Percentiles rank a stretch among this genome's conserved stretches.
These are phyloP conservation scores for Aspergillus glaucus DNA, from an alignment of 2,329 filamentous ascomycete genomes.

Conservation along the genomic window DNA sequence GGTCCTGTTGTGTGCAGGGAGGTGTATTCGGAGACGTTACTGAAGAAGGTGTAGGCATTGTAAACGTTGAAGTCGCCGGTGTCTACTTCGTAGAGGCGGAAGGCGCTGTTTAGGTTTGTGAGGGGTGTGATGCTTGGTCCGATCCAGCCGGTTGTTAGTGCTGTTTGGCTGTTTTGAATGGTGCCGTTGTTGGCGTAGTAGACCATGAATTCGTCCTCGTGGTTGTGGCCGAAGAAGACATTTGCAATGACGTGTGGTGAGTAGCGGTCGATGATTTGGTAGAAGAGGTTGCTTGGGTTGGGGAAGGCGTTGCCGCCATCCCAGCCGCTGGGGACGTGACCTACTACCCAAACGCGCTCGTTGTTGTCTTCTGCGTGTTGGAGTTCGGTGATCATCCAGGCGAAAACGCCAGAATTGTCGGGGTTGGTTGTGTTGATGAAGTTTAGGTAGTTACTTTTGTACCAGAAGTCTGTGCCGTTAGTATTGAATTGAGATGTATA, in stretches of 20 bases:
- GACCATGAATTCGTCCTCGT: slow-evolving; percentile 50
- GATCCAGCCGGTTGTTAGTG: slow-evolving; percentile 48
- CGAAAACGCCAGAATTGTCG: slow-evolving; percentile 45
- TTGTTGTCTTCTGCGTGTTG: slow-evolving; percentile 47
- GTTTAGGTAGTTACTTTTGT: slow-evolving; percentile 41
- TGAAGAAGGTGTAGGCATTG: slow-evolving; percentile 49
- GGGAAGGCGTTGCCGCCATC: slow-evolving; percentile 50
- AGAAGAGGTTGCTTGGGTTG: slow-evolving; percentile 50
- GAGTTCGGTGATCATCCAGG: slow-evolving; percentile 48
- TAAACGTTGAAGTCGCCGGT: slow-evolving; percentile 49
- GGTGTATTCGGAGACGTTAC: slow-evolving; percentile 44
- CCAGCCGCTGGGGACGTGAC: slow-evolving; percentile 52
- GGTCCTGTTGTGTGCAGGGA: slow-evolving; percentile 39
- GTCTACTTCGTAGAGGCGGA: slow-evolving; percentile 51
- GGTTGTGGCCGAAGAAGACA: slow-evolving; percentile 51
- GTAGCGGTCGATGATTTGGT: slow-evolving; percentile 51
- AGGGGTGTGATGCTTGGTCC: slow-evolving; percentile 47
- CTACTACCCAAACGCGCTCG: slow-evolving; percentile 51
- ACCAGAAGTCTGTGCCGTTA: slow-evolving; percentile 18
- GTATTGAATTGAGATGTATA: neutral
- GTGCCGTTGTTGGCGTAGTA: slow-evolving; percentile 51
- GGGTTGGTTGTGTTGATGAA: slow-evolving; percentile 49
- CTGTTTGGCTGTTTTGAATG: slow-evolving; percentile 32
- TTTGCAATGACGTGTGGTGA: slow-evolving; percentile 51
- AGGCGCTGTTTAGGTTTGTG: slow-evolving; percentile 51